A percentile compares a stretch with the other conserved stretches of the same genome.
Conservation (phyloP, 1,139 yeast species). For the Keqinozyma sinolaborantium region DNA sequence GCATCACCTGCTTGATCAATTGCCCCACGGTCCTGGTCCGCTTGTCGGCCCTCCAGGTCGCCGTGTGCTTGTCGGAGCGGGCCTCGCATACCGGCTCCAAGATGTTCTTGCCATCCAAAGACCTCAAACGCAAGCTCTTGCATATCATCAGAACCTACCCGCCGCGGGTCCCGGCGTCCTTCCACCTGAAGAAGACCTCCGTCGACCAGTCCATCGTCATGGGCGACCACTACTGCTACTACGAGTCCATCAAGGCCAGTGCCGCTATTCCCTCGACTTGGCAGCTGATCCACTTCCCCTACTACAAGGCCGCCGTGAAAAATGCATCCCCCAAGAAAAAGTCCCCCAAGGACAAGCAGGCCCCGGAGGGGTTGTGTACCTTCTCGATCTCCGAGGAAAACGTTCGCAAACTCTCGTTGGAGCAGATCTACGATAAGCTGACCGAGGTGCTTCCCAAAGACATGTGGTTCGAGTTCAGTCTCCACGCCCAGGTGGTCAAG, state of each 20-base stretch:
- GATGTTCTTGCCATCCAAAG: conserved; percentile 41
- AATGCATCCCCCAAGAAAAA: conserved; percentile 7
- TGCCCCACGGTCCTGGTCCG: conserved; percentile 60
- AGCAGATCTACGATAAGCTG: conserved; percentile 65
- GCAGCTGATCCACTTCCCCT: conserved; percentile 54
- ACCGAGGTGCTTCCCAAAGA: conserved; percentile 56
- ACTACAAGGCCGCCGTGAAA: conserved; percentile 30
- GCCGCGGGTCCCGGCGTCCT: conserved; percentile 43
- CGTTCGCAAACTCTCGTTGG: conserved; percentile 48
- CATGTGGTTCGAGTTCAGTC: conserved; percentile 60
- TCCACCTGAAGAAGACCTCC: conserved; percentile 18
- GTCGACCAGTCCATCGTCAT: conserved; percentile 21
- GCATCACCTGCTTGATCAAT: conserved; percentile 57
- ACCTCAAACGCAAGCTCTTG: conserved; percentile 41
- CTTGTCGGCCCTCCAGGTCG: conserved; percentile 61
- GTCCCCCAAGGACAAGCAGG: conserved; percentile 3
- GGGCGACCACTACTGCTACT: conserved; percentile 50
- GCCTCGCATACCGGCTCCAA: conserved; percentile 42
- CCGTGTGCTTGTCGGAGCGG: conserved; percentile 58
- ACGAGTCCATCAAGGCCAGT: conserved; percentile 48
- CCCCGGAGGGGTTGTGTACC: conserved; percentile 43
- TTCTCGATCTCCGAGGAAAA: conserved; percentile 47
- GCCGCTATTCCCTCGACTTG: conserved; percentile 54
- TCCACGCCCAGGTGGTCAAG: conserved; percentile 65
- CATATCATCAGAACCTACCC: conserved; percentile 57